These are phyloP conservation scores for Citrus sp. DNA, from an alignment of 345 rosid genomes.

Conservation along the genomic window DNA sequence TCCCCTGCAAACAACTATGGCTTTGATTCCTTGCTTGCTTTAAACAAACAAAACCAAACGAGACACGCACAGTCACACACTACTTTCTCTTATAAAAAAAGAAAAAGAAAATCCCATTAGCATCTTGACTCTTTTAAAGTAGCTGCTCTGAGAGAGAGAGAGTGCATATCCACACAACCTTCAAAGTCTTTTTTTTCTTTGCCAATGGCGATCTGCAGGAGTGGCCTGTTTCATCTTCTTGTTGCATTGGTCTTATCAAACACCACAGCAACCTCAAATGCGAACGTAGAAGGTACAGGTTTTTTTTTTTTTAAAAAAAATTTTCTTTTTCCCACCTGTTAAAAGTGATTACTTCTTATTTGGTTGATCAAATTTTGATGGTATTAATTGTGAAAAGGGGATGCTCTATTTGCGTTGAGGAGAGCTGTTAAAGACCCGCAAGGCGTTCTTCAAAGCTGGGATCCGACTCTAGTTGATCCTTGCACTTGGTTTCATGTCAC, in stretches of 20 bases:
- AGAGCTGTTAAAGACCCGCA: constrained; percentile 67
- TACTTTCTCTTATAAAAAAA: not conserved
- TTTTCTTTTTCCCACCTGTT: not conserved
- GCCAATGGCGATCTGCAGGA: constrained; percentile 29
- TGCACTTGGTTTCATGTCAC: constrained; percentile 84
- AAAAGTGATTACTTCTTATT: not conserved
- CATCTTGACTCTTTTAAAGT: constrained; percentile 8
- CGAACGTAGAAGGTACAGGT: constrained; percentile 49
- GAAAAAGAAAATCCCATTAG: not conserved
- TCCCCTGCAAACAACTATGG: constrained; percentile 2
- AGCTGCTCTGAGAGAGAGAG: too few relatives aligned
- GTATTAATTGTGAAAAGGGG: constrained; percentile 38
- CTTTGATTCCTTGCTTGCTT: constrained; percentile 10
- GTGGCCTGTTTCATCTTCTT: constrained; percentile 20
- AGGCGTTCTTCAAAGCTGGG: constrained; percentile 68
- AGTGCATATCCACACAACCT: not conserved
- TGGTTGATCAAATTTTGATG: not conserved
- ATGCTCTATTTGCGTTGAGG: constrained; percentile 61
- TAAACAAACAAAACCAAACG: not conserved
- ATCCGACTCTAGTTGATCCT: constrained; percentile 73
- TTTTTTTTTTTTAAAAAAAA: too few relatives aligned
- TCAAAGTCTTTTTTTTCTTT: not conserved
- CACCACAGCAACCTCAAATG: constrained; percentile 23
- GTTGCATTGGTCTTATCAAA: constrained; percentile 17
- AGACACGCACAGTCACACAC: too few relatives aligned